Evolutionary conservation across 805 yeast species (phyloP).

Genomic region (Candida silvatica): DNA sequence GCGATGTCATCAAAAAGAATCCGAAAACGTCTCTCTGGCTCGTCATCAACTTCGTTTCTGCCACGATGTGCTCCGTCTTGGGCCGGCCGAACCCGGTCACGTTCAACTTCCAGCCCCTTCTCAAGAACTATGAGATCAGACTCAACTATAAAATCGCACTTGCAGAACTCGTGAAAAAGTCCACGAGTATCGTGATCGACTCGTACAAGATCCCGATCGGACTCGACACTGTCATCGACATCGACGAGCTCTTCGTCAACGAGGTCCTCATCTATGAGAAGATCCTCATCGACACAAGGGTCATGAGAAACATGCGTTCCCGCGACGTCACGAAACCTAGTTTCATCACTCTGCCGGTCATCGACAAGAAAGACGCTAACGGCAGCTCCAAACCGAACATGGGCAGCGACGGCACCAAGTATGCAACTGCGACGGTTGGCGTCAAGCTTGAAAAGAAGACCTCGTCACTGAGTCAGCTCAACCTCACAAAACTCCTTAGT

Average conservation of each 20-base stretch:
- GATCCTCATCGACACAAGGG: slow-evolving; percentile 22
- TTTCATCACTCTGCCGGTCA: slow-evolving; percentile 20
- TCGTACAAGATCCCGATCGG: slow-evolving; percentile 39
- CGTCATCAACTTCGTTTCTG: slow-evolving; percentile 37
- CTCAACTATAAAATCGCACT: slow-evolving; percentile 36
- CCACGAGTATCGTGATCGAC: slow-evolving; percentile 43
- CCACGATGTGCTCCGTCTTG: slow-evolving; percentile 40
- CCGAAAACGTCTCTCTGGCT: slow-evolving; percentile 41
- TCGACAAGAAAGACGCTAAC: slow-evolving; percentile 12
- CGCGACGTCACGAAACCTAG: slow-evolving; percentile 17
- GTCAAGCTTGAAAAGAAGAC: slow-evolving; percentile 4
- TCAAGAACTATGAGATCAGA: slow-evolving; percentile 24
- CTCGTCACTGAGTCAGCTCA: slow-evolving; percentile 13
- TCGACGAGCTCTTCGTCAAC: slow-evolving; percentile 32
- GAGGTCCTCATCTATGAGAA: slow-evolving; percentile 31
- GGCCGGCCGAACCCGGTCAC: slow-evolving; percentile 51
- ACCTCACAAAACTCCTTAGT: slow-evolving; percentile 12
- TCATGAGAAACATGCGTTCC: slow-evolving; percentile 12
- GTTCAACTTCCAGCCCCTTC: slow-evolving; percentile 25
- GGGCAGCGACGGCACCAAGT: background rate
- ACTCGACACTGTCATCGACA: slow-evolving; percentile 29
- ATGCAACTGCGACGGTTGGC: background rate
- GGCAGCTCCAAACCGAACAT: background rate
- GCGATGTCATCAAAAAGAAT: slow-evolving; percentile 22
- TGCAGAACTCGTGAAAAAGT: slow-evolving; percentile 38